Evolutionary conservation across 2,329 filamentous ascomycete species (phyloP).

Genomic region (Colletotrichum simmondsii): DNA sequence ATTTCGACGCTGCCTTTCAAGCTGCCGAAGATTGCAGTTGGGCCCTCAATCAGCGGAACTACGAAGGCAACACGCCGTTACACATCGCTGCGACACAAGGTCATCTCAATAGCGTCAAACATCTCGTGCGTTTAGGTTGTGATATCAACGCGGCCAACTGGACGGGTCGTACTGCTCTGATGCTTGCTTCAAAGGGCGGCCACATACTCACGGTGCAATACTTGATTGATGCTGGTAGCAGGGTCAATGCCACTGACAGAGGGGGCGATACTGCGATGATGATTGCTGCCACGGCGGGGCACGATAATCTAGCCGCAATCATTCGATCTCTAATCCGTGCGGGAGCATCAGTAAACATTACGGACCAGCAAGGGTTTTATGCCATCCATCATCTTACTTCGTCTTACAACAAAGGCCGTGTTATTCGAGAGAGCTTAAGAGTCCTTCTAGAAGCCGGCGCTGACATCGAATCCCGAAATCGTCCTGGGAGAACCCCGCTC

Average conservation of each 20-base stretch:
- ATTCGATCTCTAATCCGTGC: neutral
- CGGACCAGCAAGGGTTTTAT: fast-evolving
- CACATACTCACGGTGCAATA: neutral
- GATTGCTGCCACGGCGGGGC: fast-evolving
- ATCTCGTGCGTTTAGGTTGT: neutral
- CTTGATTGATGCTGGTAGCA: neutral
- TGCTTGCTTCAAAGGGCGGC: fast-evolving
- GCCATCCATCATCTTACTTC: neutral
- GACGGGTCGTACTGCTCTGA: fast-evolving
- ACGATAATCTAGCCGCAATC: neutral
- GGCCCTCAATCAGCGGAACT: neutral
- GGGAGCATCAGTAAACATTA: neutral
- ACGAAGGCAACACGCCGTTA: neutral
- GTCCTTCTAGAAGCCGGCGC: neutral
- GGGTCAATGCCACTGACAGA: fast-evolving
- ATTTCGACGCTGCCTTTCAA: fast-evolving
- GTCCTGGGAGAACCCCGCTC: fast-evolving
- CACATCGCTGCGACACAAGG: neutral
- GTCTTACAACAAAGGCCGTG: fast-evolving
- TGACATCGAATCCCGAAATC: neutral
- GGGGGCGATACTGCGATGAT: neutral
- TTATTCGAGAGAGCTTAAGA: neutral
- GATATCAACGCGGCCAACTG: neutral
- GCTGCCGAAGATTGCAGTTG: neutral
- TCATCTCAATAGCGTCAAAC: neutral